Percentiles rank a stretch among this genome's conserved stretches.
Evolutionary conservation across 169 alveolate species (phyloP).

Genomic region (Cryptosporidium sp.): DNA sequence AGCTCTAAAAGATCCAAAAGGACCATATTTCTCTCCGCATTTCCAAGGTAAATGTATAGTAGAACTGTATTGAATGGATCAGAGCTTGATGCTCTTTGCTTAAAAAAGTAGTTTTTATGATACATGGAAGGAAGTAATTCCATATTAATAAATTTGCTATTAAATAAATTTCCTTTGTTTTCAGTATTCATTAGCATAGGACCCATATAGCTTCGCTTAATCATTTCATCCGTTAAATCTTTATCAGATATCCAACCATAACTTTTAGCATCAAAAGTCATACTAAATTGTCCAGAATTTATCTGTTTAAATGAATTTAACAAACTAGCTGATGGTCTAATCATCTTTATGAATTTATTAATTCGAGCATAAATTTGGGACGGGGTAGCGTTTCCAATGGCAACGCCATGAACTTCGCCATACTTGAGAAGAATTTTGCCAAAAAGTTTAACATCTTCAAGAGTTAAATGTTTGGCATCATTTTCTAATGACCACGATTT

Average conservation of each 20-base stretch:
- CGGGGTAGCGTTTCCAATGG: constrained; percentile 56
- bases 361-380: constrained; percentile 17
- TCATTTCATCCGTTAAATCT: background rate
- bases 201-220: background rate
- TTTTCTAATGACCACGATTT: constrained; percentile 35
- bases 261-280: background rate
- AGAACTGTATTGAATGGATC: constrained; percentile 25
- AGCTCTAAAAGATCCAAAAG: constrained; percentile 34
- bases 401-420: constrained; percentile 60
- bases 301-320: constrained; percentile 2
- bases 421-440: constrained; percentile 48
- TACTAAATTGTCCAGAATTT: background rate
- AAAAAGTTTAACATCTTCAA: constrained; percentile 25
- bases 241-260: constrained; percentile 6
- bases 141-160: constrained; percentile 16
- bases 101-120: constrained; percentile 29
- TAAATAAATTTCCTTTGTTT: background rate
- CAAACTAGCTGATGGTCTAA: constrained; percentile 18
- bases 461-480: constrained; percentile 44
- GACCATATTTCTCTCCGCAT: background rate
- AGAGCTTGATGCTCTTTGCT: constrained; percentile 18
- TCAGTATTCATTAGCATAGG: constrained; percentile 14
- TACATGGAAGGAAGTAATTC: background rate
- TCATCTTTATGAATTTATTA: background rate
- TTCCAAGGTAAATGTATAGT: constrained; percentile 28